These are phyloP conservation scores for Oemleria cerasiformis DNA, from an alignment of 306 rosid genomes.

Conservation along the genomic window DNA sequence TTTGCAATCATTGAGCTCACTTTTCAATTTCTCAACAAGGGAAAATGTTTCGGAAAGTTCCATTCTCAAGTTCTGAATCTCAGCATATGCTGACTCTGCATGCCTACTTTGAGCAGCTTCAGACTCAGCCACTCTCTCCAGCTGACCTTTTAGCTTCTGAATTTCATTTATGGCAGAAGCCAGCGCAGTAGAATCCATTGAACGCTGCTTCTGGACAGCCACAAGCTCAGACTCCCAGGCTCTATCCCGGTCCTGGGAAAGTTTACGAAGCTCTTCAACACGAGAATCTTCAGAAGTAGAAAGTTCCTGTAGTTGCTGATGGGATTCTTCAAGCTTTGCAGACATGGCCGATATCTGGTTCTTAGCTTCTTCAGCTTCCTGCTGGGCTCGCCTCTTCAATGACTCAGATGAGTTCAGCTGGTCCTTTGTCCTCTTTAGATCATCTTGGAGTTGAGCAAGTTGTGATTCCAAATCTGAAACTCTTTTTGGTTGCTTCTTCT, in stretches of 20 bases:
- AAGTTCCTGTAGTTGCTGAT: conserved; percentile 59
- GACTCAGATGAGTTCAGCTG: conserved; percentile 63
- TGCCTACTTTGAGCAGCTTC: conserved; percentile 50
- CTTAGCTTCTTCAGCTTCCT: conserved; percentile 76
- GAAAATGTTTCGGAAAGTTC: conserved; percentile 62
- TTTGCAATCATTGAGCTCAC: conserved; percentile 53
- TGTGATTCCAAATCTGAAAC: conserved; percentile 64
- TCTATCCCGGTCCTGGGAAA: conserved; percentile 85
- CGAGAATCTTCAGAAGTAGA: conserved; percentile 77
- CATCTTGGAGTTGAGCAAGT: conserved; percentile 69
- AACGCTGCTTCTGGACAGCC: conserved; percentile 81
- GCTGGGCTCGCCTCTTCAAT: conserved; percentile 53
- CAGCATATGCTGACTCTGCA: conserved; percentile 56
- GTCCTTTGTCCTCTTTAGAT: conserved; percentile 63
- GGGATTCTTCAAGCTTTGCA: conserved; percentile 66
- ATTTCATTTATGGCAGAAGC: conserved; percentile 76
- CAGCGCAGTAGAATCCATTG: conserved; percentile 80
- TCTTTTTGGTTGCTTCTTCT: conserved; percentile 61
- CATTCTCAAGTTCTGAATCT: conserved; percentile 53
- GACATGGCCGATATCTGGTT: conserved; percentile 49
- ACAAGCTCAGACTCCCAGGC: conserved; percentile 94
- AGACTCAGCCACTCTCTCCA: conserved; percentile 56
- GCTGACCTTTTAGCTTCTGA: conserved; percentile 77
- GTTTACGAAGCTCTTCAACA: conserved; percentile 60
- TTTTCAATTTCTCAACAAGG: conserved; percentile 57